Evolutionary conservation across 805 yeast species (phyloP).

Genomic region (Nakazawaea holstii): DNA sequence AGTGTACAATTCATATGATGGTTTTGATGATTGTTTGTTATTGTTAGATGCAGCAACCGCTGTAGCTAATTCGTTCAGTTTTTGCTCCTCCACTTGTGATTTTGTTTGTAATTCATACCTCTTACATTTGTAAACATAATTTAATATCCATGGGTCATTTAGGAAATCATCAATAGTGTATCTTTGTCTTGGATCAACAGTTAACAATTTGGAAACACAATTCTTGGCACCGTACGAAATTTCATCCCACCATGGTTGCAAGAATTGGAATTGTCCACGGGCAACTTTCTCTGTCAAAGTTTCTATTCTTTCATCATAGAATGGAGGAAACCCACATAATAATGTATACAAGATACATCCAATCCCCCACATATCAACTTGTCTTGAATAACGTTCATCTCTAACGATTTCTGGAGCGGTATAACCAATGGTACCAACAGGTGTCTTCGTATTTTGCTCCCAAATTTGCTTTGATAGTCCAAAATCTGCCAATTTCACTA

Average conservation of each 20-base stretch:
- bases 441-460: conserved; percentile 88
- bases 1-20: conserved; percentile 11
- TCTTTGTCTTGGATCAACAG: conserved; percentile 64
- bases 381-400: conserved; percentile 87
- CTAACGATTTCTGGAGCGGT: conserved; percentile 98
- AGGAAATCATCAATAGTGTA: conserved; percentile 70
- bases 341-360: conserved; percentile 94
- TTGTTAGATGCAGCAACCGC: background rate
- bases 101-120: conserved; percentile 6
- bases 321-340: conserved; percentile 96
- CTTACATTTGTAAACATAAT: conserved; percentile 15
- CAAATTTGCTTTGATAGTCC: conserved; percentile 90
- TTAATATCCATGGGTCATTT: conserved; percentile 69
- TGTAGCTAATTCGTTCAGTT: background rate
- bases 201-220: conserved; percentile 59
- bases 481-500: conserved; percentile 89
- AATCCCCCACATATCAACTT: conserved; percentile 98
- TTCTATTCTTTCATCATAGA: conserved; percentile 79
- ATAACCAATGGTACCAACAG: conserved; percentile 98
- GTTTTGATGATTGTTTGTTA: background rate
- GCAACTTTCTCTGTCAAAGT: conserved; percentile 73
- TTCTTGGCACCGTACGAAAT: conserved; percentile 63
- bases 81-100: conserved; percentile 7
- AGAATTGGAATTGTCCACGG: conserved; percentile 69
- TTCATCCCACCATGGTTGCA: conserved; percentile 90